Percentiles rank a stretch among this genome's conserved stretches.
phyloP scores from a whole-genome alignment of 495 filamentous ascomycete genomes.

The Podospora sp. region DNA sequence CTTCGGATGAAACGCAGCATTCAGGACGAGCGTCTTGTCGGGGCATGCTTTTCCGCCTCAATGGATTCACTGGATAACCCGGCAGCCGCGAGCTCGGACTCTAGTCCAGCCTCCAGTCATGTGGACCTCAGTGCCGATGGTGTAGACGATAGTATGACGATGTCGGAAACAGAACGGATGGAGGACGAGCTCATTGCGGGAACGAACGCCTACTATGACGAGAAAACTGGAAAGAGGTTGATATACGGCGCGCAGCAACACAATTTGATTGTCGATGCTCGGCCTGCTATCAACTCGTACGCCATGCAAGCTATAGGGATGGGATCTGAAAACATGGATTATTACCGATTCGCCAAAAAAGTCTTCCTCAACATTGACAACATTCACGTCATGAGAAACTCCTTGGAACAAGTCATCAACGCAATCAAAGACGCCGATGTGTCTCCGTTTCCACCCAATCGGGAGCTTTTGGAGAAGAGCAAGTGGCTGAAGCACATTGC shows the following conservation, averaged over 20 bases:
- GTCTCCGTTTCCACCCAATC: conserved; percentile 79
- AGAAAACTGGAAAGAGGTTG: conserved; percentile 52
- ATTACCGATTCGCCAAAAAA: conserved; percentile 90
- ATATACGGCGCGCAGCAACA: conserved; percentile 92
- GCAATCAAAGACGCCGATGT: conserved; percentile 92
- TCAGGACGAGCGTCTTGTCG: conserved; percentile 92
- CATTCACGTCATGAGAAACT: conserved; percentile 97
- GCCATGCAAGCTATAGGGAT: conserved; percentile 94
- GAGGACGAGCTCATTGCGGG: conserved; percentile 71
- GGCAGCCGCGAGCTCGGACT: conserved; percentile 36
- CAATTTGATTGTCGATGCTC: conserved; percentile 95
- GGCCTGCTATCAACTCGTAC: conserved; percentile 91
- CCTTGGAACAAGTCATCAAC: conserved; percentile 83
- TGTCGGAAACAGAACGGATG: conserved; percentile 64
- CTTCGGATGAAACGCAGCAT: conserved; percentile 87
- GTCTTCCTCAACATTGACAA: conserved; percentile 98
- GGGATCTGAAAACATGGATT: conserved; percentile 97
- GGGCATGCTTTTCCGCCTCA: conserved; percentile 87
- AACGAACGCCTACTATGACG: conserved; percentile 47
- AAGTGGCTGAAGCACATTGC: conserved; percentile 92
- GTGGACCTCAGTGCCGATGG: conserved; percentile 49
- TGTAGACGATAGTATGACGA: conserved; percentile 38
- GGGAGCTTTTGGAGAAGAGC: conserved; percentile 78
- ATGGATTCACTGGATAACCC: conserved; percentile 45
- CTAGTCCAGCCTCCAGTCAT: conserved; percentile 63